Evolutionary conservation across 2,329 filamentous ascomycete genomes (phyloP).

Genomic region (Penicillium sp.): DNA sequence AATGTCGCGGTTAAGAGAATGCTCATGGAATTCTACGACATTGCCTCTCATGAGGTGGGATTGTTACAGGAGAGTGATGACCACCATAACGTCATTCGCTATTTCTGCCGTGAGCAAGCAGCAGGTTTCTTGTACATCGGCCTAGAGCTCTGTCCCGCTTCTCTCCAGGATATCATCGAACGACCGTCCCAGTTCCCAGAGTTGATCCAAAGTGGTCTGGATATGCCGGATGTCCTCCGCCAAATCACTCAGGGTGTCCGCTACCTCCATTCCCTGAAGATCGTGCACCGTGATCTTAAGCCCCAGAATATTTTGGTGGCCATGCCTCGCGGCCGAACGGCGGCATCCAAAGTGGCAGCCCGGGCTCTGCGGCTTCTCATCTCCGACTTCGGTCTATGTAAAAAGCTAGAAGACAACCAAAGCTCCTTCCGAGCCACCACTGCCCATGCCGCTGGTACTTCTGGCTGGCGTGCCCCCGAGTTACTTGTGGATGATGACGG

Average conservation of each 20-base stretch:
- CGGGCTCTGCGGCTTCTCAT: conserved; percentile 83
- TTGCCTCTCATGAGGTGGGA: conserved; percentile 91
- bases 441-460: conserved; percentile 88
- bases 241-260: conserved; percentile 89
- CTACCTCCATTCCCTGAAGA: conserved; percentile 87
- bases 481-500: conserved; percentile 80
- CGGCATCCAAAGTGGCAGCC: conserved; percentile 40
- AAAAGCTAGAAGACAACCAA: conserved; percentile 92
- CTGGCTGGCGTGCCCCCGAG: conserved; percentile 95
- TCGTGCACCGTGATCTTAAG: conserved; percentile 96
- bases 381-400: conserved; percentile 96
- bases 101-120: conserved; percentile 88
- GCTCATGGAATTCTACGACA: conserved; percentile 93
- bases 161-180: conserved; percentile 87
- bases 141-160: conserved; percentile 90
- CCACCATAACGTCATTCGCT: conserved; percentile 94
- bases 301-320: conserved; percentile 94
- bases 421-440: conserved; percentile 95
- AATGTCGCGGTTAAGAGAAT: conserved; percentile 96
- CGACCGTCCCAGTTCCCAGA: conserved; percentile 69
- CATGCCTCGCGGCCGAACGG: conserved; percentile 56
- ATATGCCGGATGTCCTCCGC: conserved; percentile 78
- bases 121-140: conserved; percentile 95
- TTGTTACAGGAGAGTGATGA: conserved; percentile 91
- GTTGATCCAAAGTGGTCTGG: conserved; percentile 67